Base-by-base conservation (phyloP, 306 rosid species). In the Quercus wislizeni region DNA sequence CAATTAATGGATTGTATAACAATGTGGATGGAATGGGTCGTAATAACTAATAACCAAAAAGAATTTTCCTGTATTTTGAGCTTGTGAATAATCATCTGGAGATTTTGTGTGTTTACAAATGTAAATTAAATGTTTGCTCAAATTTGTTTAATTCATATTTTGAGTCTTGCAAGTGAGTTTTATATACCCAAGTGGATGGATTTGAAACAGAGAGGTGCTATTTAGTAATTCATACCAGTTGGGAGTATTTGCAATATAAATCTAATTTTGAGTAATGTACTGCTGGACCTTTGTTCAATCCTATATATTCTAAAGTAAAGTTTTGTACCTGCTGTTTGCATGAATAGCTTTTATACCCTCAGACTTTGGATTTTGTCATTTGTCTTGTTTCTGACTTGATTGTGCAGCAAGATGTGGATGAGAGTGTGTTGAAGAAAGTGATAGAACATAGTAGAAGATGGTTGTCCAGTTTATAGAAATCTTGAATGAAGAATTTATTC, bases 321-420 rank as follows among this genome's bases (percentile, higher is more conserved):
- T 41, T 41, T 2, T 41, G 46, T 38, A 38, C 46, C 11, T 7
- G 12, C 12, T 41, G 12, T 41, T 41, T 41, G 46, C 12, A 41
- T 8, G 46, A 41, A 41, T 8, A 41, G 46, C 3, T 41, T 41
- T 38, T 38, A 38, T 38, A 38, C 46, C 46, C 46, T 38, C 46
- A 8, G 11, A 38, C 46, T 7, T 6, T 2, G 27, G 35, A 31
- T 30, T 7, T 33, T 17, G 23, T 1, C 6, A 20, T 59, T 78
- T 52, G 27, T 23, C 64, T 23, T 76, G 4, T 62, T 51, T 6
- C 41, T 55, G 5, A 52, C 43, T 51, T 78, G 33, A 55, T 79
- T 80, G 52, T 89, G 93, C 90, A 93, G 97, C 93, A 95, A 84
- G 97, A 95, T 77, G 99, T 95, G 78, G 98, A 95, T 74, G 97